phyloP scores from a whole-genome alignment of 768 basidiomycete species.

The Lactifluus hygrophoroides region DNA sequence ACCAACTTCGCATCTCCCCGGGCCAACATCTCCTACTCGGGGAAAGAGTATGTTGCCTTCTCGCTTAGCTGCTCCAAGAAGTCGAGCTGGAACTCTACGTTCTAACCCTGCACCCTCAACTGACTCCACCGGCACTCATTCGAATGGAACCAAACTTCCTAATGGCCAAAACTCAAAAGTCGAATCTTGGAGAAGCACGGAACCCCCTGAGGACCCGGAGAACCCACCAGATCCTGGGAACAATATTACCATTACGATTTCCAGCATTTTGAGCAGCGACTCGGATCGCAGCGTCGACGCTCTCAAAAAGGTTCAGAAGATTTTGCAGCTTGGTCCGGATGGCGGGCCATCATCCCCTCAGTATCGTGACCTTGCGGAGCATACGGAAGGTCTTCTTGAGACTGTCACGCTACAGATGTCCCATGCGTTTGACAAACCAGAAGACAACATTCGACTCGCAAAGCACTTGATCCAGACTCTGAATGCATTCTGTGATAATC shows the following conservation, averaged over 20 bases:
- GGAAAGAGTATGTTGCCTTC: constrained; percentile 70
- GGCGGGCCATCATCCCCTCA: constrained; percentile 56
- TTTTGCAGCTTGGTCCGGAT: constrained; percentile 69
- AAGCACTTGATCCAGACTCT: constrained; percentile 97
- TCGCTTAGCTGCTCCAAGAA: constrained; percentile 57
- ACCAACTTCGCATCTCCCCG: constrained; percentile 26
- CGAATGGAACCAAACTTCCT: constrained; percentile 4
- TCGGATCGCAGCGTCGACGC: constrained; percentile 82
- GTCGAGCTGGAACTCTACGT: constrained; percentile 31
- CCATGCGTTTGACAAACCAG: constrained; percentile 79
- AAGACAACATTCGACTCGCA: constrained; percentile 85
- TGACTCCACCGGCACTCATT: not conserved
- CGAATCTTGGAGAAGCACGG: constrained; percentile 15
- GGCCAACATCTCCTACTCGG: constrained; percentile 34
- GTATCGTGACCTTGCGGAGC: constrained; percentile 71
- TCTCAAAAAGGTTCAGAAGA: constrained; percentile 86
- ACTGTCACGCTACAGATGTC: constrained; percentile 89
- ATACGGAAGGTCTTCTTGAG: constrained; percentile 79
- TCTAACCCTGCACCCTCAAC: constrained; percentile 3
- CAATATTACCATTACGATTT: constrained; percentile 75
- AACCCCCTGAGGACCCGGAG: constrained; percentile 12
- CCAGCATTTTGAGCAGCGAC: constrained; percentile 84
- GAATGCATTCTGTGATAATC: constrained; percentile 89
- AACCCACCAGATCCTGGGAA: constrained; percentile 31
- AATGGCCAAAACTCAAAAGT: constrained; percentile 16